Conservation (phyloP, 805 yeast genomes). For the Starmerella scarabaei region DNA sequence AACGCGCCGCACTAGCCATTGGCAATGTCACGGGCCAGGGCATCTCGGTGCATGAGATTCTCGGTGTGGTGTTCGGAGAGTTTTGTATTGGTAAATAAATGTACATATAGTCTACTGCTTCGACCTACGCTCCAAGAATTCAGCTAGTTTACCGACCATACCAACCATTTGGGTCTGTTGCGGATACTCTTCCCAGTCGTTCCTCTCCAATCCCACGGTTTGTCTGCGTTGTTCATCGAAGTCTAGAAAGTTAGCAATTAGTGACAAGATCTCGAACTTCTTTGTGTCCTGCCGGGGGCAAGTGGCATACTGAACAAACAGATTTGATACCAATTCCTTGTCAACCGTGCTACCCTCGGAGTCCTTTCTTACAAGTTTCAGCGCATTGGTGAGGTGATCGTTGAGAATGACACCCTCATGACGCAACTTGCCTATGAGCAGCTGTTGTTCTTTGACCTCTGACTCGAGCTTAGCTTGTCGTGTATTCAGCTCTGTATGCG, state of each 20-base stretch:
- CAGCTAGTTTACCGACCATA: constrained; percentile 30
- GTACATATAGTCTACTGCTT: background rate
- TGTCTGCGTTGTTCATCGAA: constrained; percentile 60
- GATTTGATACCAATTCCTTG: constrained; percentile 74
- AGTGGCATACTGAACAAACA: constrained; percentile 70
- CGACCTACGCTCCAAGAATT: constrained; percentile 21
- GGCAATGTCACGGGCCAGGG: constrained; percentile 87
- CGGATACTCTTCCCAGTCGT: constrained; percentile 12
- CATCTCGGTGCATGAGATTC: constrained; percentile 76
- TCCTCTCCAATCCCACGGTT: constrained; percentile 24
- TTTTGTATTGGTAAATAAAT: constrained; percentile 83
- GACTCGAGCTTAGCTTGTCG: constrained; percentile 28
- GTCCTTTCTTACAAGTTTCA: constrained; percentile 67
- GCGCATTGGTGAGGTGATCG: constrained; percentile 90
- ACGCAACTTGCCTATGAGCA: constrained; percentile 76
- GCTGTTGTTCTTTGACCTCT: constrained; percentile 51
- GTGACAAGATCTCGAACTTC: constrained; percentile 79
- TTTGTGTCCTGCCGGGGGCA: constrained; percentile 88
- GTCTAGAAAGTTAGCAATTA: constrained; percentile 66
- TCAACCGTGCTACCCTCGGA: constrained; percentile 69
- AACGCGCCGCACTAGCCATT: constrained; percentile 66
- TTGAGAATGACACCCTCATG: constrained; percentile 89
- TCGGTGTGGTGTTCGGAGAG: constrained; percentile 80
- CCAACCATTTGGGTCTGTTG: constrained; percentile 23
- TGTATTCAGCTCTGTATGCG: constrained; percentile 3